A percentile compares a stretch with the other conserved stretches of the same genome.
Conservation (phyloP, 257 asterid genomes). For the Nicotiana benthamiana region DNA sequence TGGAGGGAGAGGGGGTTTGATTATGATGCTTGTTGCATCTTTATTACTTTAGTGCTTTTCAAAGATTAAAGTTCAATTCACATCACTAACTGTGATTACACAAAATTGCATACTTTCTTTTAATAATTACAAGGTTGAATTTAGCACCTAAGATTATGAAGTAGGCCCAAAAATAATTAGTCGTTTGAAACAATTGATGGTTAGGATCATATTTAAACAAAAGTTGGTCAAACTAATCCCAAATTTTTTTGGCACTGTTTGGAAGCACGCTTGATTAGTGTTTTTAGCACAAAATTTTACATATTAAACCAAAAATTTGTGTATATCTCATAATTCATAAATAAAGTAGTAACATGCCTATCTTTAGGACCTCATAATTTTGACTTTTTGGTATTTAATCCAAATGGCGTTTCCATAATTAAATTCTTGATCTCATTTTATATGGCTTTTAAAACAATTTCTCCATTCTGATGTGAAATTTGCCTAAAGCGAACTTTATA, state of each 20-base stretch:
- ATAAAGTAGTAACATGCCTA: neutral
- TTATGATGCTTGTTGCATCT: neutral
- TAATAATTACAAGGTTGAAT: neutral
- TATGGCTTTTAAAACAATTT: no score
- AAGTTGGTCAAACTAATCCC: constrained; percentile 26
- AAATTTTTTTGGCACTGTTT: constrained; percentile 12
- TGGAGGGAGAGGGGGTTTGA: neutral
- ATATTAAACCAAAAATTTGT: neutral
- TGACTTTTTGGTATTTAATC: no score
- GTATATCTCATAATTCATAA: neutral
- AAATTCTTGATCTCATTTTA: no score
- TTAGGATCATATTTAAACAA: constrained; percentile 17
- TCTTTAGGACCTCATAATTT: no score
- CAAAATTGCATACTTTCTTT: neutral
- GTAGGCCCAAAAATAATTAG: constrained; percentile 14
- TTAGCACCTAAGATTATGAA: neutral
- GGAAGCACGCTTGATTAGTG: constrained; percentile 2
- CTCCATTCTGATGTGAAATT: no score
- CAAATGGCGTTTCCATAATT: no score
- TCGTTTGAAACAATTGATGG: constrained; percentile 19
- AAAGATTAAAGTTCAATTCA: neutral
- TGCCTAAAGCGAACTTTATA: no score
- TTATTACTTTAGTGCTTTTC: neutral
- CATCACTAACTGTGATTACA: neutral
- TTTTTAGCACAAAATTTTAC: neutral